A percentile compares a stretch with the other conserved stretches of the same genome.
phyloP scores from a whole-genome alignment of 768 basidiomycete genomes.

The Auricularia cornea region DNA sequence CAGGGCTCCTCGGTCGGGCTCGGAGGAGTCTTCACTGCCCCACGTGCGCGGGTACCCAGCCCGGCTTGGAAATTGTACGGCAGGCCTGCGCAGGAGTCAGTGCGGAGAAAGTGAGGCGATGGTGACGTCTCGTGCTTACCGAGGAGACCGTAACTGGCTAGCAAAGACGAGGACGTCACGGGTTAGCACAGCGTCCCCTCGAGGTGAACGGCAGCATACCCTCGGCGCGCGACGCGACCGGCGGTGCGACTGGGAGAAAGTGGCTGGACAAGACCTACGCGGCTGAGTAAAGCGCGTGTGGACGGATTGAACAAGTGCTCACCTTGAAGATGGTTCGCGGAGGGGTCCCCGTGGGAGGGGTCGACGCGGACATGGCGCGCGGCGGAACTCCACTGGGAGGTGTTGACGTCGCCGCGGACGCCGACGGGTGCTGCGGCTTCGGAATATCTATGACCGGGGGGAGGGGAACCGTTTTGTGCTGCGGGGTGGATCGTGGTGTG shows the following conservation, averaged over 20 bases:
- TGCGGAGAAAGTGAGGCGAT: too few species aligned
- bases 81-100: neutral
- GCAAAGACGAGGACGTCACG: neutral
- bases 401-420: neutral
- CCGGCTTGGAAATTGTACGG: neutral
- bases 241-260: neutral
- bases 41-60: neutral
- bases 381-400: neutral
- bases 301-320: too few species aligned
- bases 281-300: neutral
- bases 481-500: neutral
- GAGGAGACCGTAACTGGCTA: neutral
- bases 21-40: neutral
- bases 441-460: neutral
- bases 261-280: neutral
- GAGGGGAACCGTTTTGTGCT: neutral
- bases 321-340: too few species aligned
- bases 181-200: neutral
- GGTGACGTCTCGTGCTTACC: too few species aligned
- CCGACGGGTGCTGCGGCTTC: neutral
- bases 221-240: neutral
- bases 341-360: neutral
- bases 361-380: neutral
- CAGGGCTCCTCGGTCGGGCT: neutral
- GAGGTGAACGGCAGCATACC: neutral